phyloP scores from a whole-genome alignment of 1,284 basidiomycete species.

The Xerocomus amazonicus region DNA sequence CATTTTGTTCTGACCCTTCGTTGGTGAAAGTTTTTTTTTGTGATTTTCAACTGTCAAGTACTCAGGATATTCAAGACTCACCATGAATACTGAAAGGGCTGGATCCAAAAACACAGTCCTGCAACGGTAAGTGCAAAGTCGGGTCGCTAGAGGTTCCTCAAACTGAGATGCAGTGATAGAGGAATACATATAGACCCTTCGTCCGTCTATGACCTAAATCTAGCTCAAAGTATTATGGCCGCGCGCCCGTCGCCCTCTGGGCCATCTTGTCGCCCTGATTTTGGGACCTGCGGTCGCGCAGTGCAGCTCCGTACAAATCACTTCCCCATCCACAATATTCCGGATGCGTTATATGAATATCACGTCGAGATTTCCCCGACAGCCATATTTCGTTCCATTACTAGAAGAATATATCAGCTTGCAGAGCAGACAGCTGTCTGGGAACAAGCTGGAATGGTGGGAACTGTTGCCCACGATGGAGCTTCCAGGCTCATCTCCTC shows the following conservation, averaged over 20 bases:
- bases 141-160: background rate
- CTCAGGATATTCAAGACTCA: background rate
- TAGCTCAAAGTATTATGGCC: background rate
- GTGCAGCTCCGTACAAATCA: background rate
- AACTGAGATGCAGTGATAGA: background rate
- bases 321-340: background rate
- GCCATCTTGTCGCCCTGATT: background rate
- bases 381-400: background rate
- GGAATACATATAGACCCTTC: background rate
- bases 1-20: too few relatives aligned
- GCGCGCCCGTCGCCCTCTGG: background rate
- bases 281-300: background rate
- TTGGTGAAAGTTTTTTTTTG: background rate
- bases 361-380: background rate
- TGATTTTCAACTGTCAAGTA: background rate
- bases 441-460: background rate
- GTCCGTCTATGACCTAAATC: background rate
- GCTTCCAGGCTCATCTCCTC: background rate
- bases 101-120: background rate
- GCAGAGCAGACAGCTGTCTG: background rate
- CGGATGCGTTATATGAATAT: background rate
- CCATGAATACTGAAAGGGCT: background rate
- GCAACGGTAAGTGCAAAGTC: background rate
- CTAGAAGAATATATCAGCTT: background rate
- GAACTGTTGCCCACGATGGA: background rate